These are phyloP conservation scores for Oropetium thomaeum DNA, from an alignment of 176 grass and related monocot species.

Conservation along the genomic window DNA sequence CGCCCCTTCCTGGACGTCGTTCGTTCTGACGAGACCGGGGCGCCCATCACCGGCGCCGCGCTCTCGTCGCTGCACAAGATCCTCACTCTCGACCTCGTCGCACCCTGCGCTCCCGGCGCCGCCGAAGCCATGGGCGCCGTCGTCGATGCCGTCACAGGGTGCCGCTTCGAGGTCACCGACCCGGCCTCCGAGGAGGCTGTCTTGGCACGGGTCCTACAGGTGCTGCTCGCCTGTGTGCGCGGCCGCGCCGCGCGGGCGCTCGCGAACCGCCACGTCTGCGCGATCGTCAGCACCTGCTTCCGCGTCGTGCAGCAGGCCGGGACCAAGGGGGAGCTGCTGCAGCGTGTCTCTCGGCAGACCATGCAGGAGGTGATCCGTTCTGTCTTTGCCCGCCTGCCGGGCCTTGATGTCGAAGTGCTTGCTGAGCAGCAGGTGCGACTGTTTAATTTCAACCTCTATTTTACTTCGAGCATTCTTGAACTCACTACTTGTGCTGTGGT, in stretches of 20 bases:
- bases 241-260: constrained; percentile 53
- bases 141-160: constrained; percentile 81
- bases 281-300: constrained; percentile 89
- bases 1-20: constrained; percentile 85
- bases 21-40: constrained; percentile 92
- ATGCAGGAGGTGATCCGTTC: constrained; percentile 95
- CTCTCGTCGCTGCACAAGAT: constrained; percentile 92
- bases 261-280: constrained; percentile 83
- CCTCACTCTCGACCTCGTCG: constrained; percentile 72
- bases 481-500: neutral
- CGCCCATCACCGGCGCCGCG: constrained; percentile 84
- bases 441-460: neutral
- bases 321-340: constrained; percentile 94
- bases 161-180: constrained; percentile 95
- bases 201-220: constrained; percentile 82
- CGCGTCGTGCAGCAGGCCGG: constrained; percentile 95
- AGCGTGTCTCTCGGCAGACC: constrained; percentile 89
- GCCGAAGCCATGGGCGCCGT: constrained; percentile 62
- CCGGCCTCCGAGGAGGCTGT: constrained; percentile 93
- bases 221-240: constrained; percentile 77
- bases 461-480: neutral
- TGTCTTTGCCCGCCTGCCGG: constrained; percentile 61
- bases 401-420: constrained; percentile 20
- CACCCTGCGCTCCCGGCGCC: constrained; percentile 32
- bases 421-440: constrained; percentile 30